Percentiles rank a stretch among this genome's conserved stretches.
Evolutionary conservation across 306 rosid genomes (phyloP).

Genomic region (Corylus americana): DNA sequence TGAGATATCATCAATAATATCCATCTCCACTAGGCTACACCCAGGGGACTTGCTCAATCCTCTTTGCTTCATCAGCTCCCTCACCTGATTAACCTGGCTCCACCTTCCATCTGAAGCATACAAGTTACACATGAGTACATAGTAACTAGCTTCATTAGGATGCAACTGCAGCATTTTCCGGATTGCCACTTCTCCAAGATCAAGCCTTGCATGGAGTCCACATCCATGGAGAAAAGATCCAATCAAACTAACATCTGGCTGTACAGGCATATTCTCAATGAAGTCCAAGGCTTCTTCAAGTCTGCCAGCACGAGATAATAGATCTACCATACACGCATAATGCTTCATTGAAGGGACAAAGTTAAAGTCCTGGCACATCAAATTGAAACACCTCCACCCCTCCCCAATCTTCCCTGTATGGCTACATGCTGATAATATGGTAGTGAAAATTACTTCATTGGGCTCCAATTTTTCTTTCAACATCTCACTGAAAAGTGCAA

Average conservation of each 20-base stretch:
- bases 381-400: constrained; percentile 59
- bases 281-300: constrained; percentile 72
- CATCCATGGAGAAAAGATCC: constrained; percentile 89
- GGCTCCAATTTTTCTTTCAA: constrained; percentile 55
- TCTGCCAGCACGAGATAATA: constrained; percentile 67
- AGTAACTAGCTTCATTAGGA: constrained; percentile 68
- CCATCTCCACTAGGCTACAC: constrained; percentile 60
- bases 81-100: constrained; percentile 71
- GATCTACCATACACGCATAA: constrained; percentile 75
- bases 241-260: constrained; percentile 59
- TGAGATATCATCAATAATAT: constrained; percentile 24
- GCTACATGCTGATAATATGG: constrained; percentile 71
- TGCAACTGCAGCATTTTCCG: constrained; percentile 65
- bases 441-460: constrained; percentile 61
- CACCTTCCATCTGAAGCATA: constrained; percentile 88
- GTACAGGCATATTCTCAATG: constrained; percentile 57
- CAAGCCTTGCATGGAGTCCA: constrained; percentile 78
- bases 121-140: constrained; percentile 69
- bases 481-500: constrained; percentile 61
- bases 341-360: constrained; percentile 72
- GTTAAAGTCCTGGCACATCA: constrained; percentile 52
- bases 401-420: constrained; percentile 77
- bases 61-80: constrained; percentile 61
- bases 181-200: constrained; percentile 62
- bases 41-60: constrained; percentile 68